Conservation (phyloP, 139 green algal species). For the Chlorella sp. region DNA sequence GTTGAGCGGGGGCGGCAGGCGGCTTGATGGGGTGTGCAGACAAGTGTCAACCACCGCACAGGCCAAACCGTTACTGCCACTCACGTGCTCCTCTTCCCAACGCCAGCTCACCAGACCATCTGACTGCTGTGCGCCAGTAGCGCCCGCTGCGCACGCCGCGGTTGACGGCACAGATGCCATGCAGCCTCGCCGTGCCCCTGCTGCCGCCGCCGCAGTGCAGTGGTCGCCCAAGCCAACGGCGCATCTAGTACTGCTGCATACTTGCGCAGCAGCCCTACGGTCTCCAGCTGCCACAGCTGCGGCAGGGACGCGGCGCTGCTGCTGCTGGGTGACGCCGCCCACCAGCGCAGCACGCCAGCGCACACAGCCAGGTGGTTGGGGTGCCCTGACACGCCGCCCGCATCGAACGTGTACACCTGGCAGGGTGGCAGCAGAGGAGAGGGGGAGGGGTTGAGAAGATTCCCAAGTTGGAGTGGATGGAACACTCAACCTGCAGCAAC, state of each 20-base stretch:
- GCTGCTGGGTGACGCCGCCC: constrained; percentile 30
- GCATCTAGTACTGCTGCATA: constrained; percentile 30
- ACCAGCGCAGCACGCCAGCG: constrained; percentile 12
- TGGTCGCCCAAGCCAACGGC: neutral
- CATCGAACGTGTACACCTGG: constrained; percentile 72
- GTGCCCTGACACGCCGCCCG: constrained; percentile 60
- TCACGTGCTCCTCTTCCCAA: neutral
- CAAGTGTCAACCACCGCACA: no score
- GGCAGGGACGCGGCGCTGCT: constrained; percentile 10
- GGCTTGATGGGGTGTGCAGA: no score
- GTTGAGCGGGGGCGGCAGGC: no score
- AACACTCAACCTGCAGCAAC: no score
- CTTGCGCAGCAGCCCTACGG: constrained; percentile 10
- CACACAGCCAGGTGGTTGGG: constrained; percentile 51
- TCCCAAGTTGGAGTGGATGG: no score
- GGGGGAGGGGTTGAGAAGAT: no score
- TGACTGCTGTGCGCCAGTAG: constrained; percentile 45
- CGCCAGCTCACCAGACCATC: constrained; percentile 46
- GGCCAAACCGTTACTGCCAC: no score
- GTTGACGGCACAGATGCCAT: neutral
- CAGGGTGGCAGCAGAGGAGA: neutral
- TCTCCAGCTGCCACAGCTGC: constrained; percentile 16
- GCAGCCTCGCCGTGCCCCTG: neutral
- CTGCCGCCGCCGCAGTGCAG: neutral
- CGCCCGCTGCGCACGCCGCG: constrained; percentile 20